phyloP scores from a whole-genome alignment of 805 yeast genomes.

The Yarrowia sp. region DNA sequence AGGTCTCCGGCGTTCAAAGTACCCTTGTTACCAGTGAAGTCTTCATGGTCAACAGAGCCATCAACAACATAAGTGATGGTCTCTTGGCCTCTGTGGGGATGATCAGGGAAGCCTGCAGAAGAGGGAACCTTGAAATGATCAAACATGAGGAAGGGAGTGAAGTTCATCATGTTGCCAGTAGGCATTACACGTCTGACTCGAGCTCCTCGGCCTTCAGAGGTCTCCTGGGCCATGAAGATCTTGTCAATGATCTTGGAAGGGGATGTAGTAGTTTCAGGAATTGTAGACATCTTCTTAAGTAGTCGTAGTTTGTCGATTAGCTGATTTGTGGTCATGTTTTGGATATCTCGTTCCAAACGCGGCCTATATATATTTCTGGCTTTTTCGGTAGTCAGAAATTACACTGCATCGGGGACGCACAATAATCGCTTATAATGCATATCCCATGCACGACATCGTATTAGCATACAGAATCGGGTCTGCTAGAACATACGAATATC shows the following conservation, averaged over 20 bases:
- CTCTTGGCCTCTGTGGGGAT: constrained; percentile 79
- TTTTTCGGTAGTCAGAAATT: neutral
- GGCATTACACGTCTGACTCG: constrained; percentile 81
- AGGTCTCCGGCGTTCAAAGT: constrained; percentile 74
- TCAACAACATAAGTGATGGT: constrained; percentile 63
- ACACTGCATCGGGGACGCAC: neutral
- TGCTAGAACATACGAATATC: neutral
- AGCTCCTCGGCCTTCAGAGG: constrained; percentile 84
- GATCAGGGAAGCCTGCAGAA: constrained; percentile 75
- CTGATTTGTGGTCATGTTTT: neutral
- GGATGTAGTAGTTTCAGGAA: neutral
- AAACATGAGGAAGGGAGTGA: constrained; percentile 74
- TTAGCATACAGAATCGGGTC: neutral
- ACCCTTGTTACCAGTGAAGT: constrained; percentile 78
- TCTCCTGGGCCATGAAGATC: constrained; percentile 56
- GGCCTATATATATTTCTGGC: neutral
- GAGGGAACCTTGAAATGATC: constrained; percentile 69
- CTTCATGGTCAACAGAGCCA: constrained; percentile 75
- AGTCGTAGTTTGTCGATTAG: neutral
- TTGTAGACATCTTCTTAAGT: neutral
- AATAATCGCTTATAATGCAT: neutral
- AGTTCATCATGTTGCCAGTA: constrained; percentile 59
- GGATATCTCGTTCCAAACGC: neutral
- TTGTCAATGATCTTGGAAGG: neutral
- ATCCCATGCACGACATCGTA: neutral